phyloP scores from a whole-genome alignment of 176 grass and related monocot genomes.

The Lolium perenne region DNA sequence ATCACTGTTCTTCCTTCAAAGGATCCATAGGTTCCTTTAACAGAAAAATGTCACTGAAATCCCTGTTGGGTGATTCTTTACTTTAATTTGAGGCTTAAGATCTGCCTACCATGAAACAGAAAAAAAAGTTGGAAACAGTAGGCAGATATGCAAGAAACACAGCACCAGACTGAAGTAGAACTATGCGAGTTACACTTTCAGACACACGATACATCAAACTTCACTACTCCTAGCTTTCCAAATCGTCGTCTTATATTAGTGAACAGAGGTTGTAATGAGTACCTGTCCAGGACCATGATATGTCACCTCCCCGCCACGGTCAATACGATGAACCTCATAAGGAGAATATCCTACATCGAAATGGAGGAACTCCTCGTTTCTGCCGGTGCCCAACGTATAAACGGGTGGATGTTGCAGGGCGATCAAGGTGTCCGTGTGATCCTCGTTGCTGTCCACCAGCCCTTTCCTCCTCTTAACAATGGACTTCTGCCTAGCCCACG shows the following conservation, averaged over 20 bases:
- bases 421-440: slow-evolving; percentile 60
- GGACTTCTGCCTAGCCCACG: slow-evolving; percentile 72
- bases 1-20: neutral
- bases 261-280: neutral
- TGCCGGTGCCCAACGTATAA: slow-evolving; percentile 68
- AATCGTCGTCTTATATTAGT: too few species aligned
- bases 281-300: slow-evolving; percentile 98
- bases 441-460: slow-evolving; percentile 45
- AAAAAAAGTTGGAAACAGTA: neutral
- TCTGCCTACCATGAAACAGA: neutral
- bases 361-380: slow-evolving; percentile 57
- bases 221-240: neutral
- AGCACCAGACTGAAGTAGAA: neutral
- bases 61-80: neutral
- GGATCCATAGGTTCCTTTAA: neutral
- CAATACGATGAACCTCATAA: slow-evolving; percentile 60
- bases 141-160: neutral
- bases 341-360: slow-evolving; percentile 70
- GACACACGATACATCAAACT: neutral
- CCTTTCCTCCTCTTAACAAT: slow-evolving; percentile 57
- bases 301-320: slow-evolving; percentile 83
- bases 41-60: neutral
- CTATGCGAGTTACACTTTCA: neutral
- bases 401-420: slow-evolving; percentile 72
- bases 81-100: neutral